Conservation (phyloP, 768 basidiomycete genomes). For the Hortiboletus campestris region DNA sequence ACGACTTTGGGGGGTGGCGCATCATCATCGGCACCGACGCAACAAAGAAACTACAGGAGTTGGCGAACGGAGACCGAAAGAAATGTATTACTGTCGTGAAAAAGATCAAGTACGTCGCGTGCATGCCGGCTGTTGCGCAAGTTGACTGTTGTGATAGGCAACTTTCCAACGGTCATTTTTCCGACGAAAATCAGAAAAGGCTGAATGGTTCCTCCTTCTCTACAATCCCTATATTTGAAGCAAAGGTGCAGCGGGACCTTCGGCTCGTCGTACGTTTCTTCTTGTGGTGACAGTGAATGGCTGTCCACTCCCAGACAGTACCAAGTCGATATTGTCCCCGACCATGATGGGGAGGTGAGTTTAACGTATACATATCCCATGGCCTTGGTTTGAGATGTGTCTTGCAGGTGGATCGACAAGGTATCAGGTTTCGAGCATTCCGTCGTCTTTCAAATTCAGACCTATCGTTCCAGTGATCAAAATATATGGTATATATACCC, state of each 20-base stretch:
- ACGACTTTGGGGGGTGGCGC: too few relatives aligned
- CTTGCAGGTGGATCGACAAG: slow-evolving; percentile 39
- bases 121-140: too few relatives aligned
- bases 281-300: background rate
- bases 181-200: slow-evolving; percentile 63
- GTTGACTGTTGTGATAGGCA: slow-evolving; percentile 41
- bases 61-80: too few relatives aligned
- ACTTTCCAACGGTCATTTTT: slow-evolving; percentile 68
- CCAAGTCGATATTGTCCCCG: slow-evolving; percentile 46
- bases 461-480: slow-evolving; percentile 38
- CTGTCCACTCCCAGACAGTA: slow-evolving; percentile 34
- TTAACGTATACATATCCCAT: background rate
- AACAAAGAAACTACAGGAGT: too few relatives aligned
- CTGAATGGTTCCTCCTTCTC: slow-evolving; percentile 38
- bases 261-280: slow-evolving; percentile 45
- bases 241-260: slow-evolving; percentile 58
- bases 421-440: slow-evolving; percentile 17
- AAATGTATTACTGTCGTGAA: too few relatives aligned
- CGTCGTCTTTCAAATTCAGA: background rate
- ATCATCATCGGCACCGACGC: too few relatives aligned
- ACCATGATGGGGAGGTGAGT: slow-evolving; percentile 35
- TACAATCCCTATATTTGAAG: slow-evolving; percentile 63
- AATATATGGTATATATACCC: slow-evolving; percentile 51
- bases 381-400: background rate
- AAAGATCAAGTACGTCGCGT: too few relatives aligned